phyloP scores from a whole-genome alignment of 371 early-diverging fungal species.

The Mucor lusitanicus region DNA sequence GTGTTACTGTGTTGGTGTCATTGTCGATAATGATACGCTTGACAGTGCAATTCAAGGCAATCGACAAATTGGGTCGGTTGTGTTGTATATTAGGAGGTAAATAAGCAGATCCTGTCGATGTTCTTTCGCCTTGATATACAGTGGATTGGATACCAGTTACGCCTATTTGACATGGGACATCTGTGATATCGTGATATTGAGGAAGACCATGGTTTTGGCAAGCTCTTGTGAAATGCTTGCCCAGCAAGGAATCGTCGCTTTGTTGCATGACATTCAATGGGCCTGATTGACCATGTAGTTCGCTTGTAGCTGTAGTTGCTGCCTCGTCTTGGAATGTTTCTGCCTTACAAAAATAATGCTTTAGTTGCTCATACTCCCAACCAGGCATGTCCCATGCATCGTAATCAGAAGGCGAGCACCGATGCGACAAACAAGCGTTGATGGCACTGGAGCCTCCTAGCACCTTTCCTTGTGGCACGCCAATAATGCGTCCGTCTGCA shows the following conservation, averaged over 20 bases:
- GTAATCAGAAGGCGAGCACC: conserved; percentile 35
- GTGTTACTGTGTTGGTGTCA: conserved; percentile 5
- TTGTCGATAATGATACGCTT: conserved; percentile 10
- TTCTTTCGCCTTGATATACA: conserved; percentile 20
- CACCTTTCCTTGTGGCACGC: conserved; percentile 36
- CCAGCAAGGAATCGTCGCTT: conserved; percentile 1
- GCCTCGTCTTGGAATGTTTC: conserved; percentile 10
- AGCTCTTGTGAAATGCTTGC: conserved; percentile 14
- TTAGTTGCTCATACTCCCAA: conserved; percentile 20
- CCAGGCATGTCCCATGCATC: conserved; percentile 23
- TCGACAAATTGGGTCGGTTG: conserved; percentile 17
- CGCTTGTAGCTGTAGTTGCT: not conserved
- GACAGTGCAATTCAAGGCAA: conserved; percentile 26
- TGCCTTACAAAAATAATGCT: conserved; percentile 27
- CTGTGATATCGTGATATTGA: conserved; percentile 25
- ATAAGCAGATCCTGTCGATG: conserved; percentile 19
- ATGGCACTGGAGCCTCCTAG: conserved; percentile 40
- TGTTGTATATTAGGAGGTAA: conserved; percentile 2
- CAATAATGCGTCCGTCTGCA: conserved; percentile 17
- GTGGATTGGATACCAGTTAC: conserved; percentile 22
- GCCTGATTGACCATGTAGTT: conserved; percentile 24
- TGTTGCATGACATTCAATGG: conserved; percentile 19
- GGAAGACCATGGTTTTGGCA: conserved; percentile 21
- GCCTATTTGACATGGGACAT: conserved; percentile 21
- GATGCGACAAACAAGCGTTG: conserved; percentile 41